A percentile compares a stretch with the other conserved stretches of the same genome.
Conservation (phyloP, 345 rosid species). For the Eucalyptus victrix region DNA sequence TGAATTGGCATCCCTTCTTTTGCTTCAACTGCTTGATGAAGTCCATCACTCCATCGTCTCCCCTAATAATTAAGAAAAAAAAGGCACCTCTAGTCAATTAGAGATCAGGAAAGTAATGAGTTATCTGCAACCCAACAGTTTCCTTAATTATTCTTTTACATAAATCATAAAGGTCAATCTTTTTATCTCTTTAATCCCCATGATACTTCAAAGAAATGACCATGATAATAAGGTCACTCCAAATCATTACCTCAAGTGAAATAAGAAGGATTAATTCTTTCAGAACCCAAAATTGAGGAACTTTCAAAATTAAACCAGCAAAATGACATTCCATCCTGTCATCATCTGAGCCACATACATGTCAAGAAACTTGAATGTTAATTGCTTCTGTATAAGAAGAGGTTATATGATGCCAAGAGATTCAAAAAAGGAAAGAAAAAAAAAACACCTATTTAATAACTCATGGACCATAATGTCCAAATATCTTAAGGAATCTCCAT, state of each 20-base stretch:
- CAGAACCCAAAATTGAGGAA: background rate
- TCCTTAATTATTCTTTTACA: background rate
- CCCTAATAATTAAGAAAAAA: conserved; percentile 34
- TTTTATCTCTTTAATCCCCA: background rate
- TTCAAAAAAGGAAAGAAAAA: background rate
- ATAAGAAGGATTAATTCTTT: background rate
- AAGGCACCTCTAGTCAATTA: background rate
- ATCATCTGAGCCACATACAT: background rate
- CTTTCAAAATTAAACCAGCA: background rate
- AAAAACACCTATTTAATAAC: background rate
- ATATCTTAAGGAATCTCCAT: background rate
- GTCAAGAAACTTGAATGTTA: background rate
- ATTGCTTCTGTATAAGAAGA: background rate
- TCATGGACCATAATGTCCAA: background rate
- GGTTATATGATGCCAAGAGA: background rate
- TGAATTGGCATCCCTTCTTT: conserved; percentile 96
- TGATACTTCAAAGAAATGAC: background rate
- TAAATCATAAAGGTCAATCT: background rate
- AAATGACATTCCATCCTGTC: background rate
- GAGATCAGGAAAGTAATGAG: background rate
- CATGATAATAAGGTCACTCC: background rate
- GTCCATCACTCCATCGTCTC: conserved; percentile 99
- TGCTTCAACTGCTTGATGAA: conserved; percentile 99
- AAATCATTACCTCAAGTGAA: background rate
- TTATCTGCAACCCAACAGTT: background rate